phyloP scores from a whole-genome alignment of 371 early-diverging fungal species.

The Mucor lusitanicus region DNA sequence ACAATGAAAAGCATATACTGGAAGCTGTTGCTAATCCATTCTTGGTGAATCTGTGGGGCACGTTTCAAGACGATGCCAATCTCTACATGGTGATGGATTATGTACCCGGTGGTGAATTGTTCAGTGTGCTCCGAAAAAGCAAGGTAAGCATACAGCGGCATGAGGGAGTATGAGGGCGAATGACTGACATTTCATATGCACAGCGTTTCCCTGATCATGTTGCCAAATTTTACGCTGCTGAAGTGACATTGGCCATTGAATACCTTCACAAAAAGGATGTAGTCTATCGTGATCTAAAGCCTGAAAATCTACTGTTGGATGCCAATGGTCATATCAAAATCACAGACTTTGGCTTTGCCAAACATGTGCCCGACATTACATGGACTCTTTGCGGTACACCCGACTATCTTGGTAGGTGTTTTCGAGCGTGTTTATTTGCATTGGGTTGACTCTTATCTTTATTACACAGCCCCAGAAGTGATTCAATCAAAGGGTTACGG shows the following conservation, averaged over 20 bases:
- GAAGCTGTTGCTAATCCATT: conserved; percentile 89
- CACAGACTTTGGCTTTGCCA: conserved; percentile 97
- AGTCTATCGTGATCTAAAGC: conserved; percentile 88
- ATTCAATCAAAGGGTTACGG: conserved; percentile 97
- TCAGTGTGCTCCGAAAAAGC: conserved; percentile 80
- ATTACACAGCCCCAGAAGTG: conserved; percentile 89
- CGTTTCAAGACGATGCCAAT: conserved; percentile 82
- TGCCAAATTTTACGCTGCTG: conserved; percentile 72
- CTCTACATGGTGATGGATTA: conserved; percentile 93
- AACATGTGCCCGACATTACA: conserved; percentile 57
- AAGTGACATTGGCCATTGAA: conserved; percentile 70
- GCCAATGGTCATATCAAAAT: conserved; percentile 90
- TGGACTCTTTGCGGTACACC: conserved; percentile 98
- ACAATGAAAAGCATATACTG: conserved; percentile 94
- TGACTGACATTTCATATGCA: background rate
- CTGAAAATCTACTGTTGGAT: conserved; percentile 86
- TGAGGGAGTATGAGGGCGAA: too few relatives aligned
- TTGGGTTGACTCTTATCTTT: background rate
- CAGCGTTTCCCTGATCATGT: conserved; percentile 86
- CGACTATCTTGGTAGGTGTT: conserved; percentile 72
- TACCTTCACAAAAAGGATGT: conserved; percentile 84
- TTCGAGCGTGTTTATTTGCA: background rate
- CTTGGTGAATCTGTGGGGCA: conserved; percentile 88
- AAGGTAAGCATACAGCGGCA: conserved; percentile 2
- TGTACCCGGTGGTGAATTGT: conserved; percentile 89